Conservation (phyloP, 2,329 filamentous ascomycete species). For the Didymella pomorum region DNA sequence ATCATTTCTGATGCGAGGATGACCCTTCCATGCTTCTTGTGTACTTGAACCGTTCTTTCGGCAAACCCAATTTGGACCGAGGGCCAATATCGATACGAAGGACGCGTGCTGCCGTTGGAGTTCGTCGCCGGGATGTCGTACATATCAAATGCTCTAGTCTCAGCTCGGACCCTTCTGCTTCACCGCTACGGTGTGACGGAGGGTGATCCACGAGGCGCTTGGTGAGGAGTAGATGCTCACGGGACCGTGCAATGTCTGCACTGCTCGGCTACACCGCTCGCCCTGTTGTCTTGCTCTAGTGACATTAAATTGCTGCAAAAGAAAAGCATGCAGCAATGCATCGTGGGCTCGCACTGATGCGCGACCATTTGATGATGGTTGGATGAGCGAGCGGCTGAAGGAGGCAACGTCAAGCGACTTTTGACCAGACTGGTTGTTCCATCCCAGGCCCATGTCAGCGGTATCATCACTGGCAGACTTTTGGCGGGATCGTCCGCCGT, state of each 20-base stretch:
- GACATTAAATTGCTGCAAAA: neutral
- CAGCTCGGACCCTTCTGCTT: conserved; percentile 19
- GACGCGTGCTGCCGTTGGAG: conserved; percentile 1
- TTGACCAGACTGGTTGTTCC: conserved; percentile 19
- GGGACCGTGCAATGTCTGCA: conserved; percentile 5
- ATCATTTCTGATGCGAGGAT: conserved; percentile 1
- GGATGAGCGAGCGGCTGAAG: neutral
- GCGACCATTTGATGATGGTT: neutral
- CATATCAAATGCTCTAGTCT: conserved; percentile 19
- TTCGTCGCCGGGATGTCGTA: conserved; percentile 11
- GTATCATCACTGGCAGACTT: conserved; percentile 33
- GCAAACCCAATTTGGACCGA: neutral
- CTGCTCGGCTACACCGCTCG: conserved; percentile 5
- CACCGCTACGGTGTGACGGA: conserved; percentile 20
- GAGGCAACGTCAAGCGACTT: neutral
- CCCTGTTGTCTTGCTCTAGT: neutral
- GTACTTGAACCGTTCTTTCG: neutral
- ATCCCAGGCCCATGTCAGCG: conserved; percentile 48
- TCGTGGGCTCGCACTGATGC: neutral
- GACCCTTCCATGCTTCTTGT: neutral
- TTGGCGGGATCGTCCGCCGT: conserved; percentile 32
- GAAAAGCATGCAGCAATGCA: neutral
- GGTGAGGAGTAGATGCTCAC: conserved; percentile 11
- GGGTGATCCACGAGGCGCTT: conserved; percentile 7
- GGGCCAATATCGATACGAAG: neutral